Evolutionary conservation across 2,329 filamentous ascomycete genomes (phyloP).

Genomic region (Ceratocystis papillata): DNA sequence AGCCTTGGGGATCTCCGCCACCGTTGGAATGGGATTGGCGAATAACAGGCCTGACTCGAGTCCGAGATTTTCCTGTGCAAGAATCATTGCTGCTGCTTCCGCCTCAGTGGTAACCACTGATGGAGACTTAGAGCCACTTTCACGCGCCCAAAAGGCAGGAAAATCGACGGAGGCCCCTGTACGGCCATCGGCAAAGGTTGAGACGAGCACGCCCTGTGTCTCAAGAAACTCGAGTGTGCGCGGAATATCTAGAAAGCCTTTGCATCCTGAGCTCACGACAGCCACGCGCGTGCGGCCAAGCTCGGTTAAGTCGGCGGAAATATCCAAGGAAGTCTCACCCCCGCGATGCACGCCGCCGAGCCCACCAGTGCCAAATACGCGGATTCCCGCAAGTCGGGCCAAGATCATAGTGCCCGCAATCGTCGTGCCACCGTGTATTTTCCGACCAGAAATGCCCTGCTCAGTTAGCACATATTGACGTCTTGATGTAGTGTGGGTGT

Average conservation of each 20-base stretch:
- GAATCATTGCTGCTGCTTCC: slow-evolving; percentile 81
- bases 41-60: slow-evolving; percentile 74
- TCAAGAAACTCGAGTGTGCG: slow-evolving; percentile 71
- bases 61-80: slow-evolving; percentile 61
- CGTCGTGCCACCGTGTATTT: slow-evolving; percentile 79
- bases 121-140: slow-evolving; percentile 74
- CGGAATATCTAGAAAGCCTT: slow-evolving; percentile 88
- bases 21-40: slow-evolving; percentile 72
- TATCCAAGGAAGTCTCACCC: slow-evolving; percentile 75
- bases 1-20: slow-evolving; percentile 56
- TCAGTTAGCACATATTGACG: not conserved
- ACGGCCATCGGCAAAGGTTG: slow-evolving; percentile 79
- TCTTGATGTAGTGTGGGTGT: not conserved
- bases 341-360: slow-evolving; percentile 89
- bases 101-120: slow-evolving; percentile 60
- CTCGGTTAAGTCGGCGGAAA: slow-evolving; percentile 91
- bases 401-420: slow-evolving; percentile 89
- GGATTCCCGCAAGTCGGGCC: slow-evolving; percentile 75
- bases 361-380: slow-evolving; percentile 87
- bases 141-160: slow-evolving; percentile 83
- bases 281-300: slow-evolving; percentile 80
- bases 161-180: slow-evolving; percentile 59
- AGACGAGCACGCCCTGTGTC: slow-evolving; percentile 66
- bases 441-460: slow-evolving; percentile 54
- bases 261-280: slow-evolving; percentile 82